Percentiles rank a stretch among this genome's conserved stretches.
Evolutionary conservation across 2,329 filamentous ascomycete species (phyloP).

Genomic region (Aspergillus glaucus): DNA sequence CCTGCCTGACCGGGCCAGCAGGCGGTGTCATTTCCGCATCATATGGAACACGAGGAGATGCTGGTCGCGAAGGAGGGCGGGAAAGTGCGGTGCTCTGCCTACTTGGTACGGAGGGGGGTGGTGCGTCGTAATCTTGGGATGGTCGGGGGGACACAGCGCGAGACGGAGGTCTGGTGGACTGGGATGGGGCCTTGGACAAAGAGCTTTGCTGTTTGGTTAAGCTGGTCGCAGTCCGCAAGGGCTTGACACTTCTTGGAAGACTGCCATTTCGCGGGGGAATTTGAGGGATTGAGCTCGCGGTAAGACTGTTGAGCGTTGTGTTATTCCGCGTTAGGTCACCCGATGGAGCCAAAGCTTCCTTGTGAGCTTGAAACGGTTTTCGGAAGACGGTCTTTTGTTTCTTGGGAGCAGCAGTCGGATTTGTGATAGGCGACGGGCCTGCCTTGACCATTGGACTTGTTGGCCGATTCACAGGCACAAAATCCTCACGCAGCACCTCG

Average conservation of each 20-base stretch:
- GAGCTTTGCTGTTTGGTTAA: conserved; percentile 34
- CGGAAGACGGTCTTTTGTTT: conserved; percentile 55
- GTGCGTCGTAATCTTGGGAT: conserved; percentile 9
- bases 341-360: conserved; percentile 39
- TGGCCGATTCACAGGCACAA: conserved; percentile 58
- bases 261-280: conserved; percentile 31
- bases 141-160: conserved; percentile 22
- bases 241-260: conserved; percentile 24
- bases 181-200: conserved; percentile 27
- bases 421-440: conserved; percentile 40
- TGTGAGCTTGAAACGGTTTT: conserved; percentile 61
- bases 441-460: conserved; percentile 50
- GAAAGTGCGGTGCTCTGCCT: not conserved
- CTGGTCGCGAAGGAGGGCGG: not conserved
- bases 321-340: conserved; percentile 26
- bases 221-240: conserved; percentile 32
- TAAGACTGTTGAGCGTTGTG: conserved; percentile 29
- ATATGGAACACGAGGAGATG: not conserved
- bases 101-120: conserved; percentile 1
- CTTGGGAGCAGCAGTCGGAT: conserved; percentile 48
- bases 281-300: conserved; percentile 27
- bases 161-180: conserved; percentile 22
- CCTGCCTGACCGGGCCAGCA: not conserved
- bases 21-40: not conserved
- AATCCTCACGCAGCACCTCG: conserved; percentile 76